These are phyloP conservation scores for Monosporascus sp. DNA, from an alignment of 2,329 filamentous ascomycete genomes.

Conservation along the genomic window DNA sequence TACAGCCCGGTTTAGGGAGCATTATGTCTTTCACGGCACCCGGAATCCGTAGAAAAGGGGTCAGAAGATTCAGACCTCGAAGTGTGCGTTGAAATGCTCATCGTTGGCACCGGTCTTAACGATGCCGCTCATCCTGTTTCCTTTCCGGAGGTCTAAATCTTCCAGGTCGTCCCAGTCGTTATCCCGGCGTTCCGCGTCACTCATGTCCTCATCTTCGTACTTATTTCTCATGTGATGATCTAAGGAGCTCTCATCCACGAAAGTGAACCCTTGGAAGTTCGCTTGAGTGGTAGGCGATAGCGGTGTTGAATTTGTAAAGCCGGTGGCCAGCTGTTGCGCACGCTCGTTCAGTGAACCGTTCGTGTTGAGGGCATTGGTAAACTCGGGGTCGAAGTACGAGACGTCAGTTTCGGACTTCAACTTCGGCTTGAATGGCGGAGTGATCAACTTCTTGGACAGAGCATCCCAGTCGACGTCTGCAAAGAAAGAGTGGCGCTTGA, in stretches of 20 bases:
- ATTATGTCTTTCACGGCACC: not conserved
- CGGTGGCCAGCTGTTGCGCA: slow-evolving; percentile 78
- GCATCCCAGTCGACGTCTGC: slow-evolving; percentile 88
- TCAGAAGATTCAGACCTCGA: slow-evolving; percentile 50
- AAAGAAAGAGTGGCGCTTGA: slow-evolving; percentile 95
- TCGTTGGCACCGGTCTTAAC: slow-evolving; percentile 54
- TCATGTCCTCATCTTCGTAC: slow-evolving; percentile 56
- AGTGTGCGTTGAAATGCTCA: slow-evolving; percentile 58
- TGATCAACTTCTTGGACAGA: slow-evolving; percentile 83
- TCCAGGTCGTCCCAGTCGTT: slow-evolving; percentile 57
- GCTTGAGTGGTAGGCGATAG: slow-evolving; percentile 94
- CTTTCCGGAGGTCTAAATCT: slow-evolving; percentile 46
- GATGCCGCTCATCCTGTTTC: slow-evolving; percentile 61
- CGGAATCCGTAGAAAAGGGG: slow-evolving; percentile 6
- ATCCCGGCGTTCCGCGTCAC: slow-evolving; percentile 45
- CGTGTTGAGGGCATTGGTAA: slow-evolving; percentile 87
- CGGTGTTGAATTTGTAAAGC: slow-evolving; percentile 84
- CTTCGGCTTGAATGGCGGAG: slow-evolving; percentile 96
- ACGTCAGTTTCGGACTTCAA: slow-evolving; percentile 94
- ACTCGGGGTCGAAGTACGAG: slow-evolving; percentile 97
- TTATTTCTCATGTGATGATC: slow-evolving; percentile 71
- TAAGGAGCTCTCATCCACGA: slow-evolving; percentile 94
- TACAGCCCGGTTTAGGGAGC: not conserved
- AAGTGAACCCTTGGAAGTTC: slow-evolving; percentile 97
- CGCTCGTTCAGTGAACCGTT: slow-evolving; percentile 87